Base-by-base conservation (phyloP, 2,329 filamentous ascomycete species). In the Chaetomiaceae sp. region DNA sequence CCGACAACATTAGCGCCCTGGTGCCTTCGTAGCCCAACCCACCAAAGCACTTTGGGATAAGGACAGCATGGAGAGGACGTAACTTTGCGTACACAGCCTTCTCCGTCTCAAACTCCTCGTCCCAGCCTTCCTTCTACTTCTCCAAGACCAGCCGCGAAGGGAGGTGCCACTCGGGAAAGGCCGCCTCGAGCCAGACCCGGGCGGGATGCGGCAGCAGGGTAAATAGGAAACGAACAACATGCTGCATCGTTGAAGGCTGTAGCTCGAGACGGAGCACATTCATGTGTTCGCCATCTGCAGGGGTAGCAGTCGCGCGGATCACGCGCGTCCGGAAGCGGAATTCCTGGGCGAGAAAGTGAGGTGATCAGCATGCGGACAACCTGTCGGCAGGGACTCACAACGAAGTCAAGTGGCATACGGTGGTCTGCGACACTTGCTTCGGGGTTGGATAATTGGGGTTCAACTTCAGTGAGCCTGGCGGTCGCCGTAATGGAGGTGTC, bases 41-140 rank as follows among this genome's bases (percentile, higher is more conserved):
- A 6, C 45, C 45, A 15, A 39, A 39, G 27, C 7, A 35, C n/a
- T 5, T 35, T 6, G 45, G 39, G 17, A 48, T 18, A 11, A 43
- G 14, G n/a, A 24, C 11, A 14, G 24, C 46, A 19, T 48, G 46
- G 6, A 44, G 22, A 5, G 46, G 36, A 3, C 4, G 14, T 14
- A 48, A 18, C 12, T 15, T 39, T 1, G 29, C 15, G 14, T 48
- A 44, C 3, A 20, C 14, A 4, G 17, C 10, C 30, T 44, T 48
- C 36, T 48, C 46, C 1, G 5, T 14, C 4, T 48, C 46, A n/a
- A 44, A 48, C 11, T 48, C 46, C 14, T 40, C 36, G 10, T 48
- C 40, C 41, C 46, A 48, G 24, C n/a, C 22, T 11, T 24, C 6
- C 20, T 48, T 44, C 2, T 36, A n/a, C 40, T 40, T 37, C 12